phyloP scores from a whole-genome alignment of 208 protist genomes.

The Wallacemonas sp. region DNA sequence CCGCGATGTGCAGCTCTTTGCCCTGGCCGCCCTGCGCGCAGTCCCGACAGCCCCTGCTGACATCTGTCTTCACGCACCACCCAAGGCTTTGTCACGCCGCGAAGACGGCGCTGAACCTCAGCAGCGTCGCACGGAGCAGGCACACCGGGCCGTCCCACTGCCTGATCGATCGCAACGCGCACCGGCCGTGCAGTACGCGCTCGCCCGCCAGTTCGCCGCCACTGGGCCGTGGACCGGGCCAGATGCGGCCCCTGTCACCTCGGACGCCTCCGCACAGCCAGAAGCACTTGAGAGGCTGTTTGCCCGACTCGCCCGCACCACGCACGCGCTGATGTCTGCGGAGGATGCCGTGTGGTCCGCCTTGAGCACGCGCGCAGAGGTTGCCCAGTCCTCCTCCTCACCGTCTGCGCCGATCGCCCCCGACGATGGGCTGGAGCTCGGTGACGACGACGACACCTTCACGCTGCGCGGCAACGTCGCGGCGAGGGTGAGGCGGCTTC shows the following conservation, averaged over 20 bases:
- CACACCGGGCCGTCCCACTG: background rate
- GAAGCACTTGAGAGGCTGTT: background rate
- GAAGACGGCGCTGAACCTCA: too few species aligned
- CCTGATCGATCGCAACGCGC: too few species aligned
- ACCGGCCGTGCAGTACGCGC: background rate
- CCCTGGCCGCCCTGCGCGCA: background rate
- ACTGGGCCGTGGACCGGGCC: too few species aligned
- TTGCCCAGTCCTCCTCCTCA: background rate
- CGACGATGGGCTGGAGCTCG: too few species aligned
- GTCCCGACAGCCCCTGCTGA: background rate
- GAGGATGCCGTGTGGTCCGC: background rate
- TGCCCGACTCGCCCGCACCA: background rate
- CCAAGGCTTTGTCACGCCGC: too few species aligned
- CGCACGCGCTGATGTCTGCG: background rate
- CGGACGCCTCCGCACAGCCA: too few species aligned
- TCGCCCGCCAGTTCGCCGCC: conserved; percentile 1
- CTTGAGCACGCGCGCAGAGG: background rate
- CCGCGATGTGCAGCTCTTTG: background rate
- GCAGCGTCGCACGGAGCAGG: background rate
- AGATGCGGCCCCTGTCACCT: too few species aligned
- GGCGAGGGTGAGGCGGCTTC: background rate
- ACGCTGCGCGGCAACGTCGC: too few species aligned
- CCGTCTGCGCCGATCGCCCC: too few species aligned
- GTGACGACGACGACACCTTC: too few species aligned
- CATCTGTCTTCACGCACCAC: too few species aligned